Conservation (phyloP, 306 rosid genomes). For the Parietaria judaica region DNA sequence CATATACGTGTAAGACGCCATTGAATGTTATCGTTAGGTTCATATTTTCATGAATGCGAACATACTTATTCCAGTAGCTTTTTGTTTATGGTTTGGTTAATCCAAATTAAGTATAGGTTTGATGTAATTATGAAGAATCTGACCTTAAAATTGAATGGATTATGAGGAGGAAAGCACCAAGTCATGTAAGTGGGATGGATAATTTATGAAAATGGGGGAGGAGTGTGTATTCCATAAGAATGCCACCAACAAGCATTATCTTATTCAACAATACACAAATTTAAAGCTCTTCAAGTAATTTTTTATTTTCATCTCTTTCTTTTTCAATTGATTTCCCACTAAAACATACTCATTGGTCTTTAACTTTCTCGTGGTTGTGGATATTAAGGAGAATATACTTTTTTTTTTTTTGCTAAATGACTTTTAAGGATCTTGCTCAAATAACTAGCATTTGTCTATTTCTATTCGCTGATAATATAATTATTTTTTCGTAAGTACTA, state of each 20-base stretch:
- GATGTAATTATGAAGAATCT: neutral
- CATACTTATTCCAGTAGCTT: too few species aligned
- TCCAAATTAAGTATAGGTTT: neutral
- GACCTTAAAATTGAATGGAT: conserved; percentile 30
- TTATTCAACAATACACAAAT: neutral
- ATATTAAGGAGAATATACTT: neutral
- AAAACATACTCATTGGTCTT: neutral
- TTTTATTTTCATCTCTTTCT: neutral
- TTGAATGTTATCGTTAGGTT: too few species aligned
- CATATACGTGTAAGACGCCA: too few species aligned
- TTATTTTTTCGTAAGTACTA: too few species aligned
- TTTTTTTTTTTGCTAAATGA: neutral
- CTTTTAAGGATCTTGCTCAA: neutral
- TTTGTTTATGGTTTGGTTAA: too few species aligned
- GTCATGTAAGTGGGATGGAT: conserved; percentile 40
- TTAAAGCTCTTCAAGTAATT: conserved; percentile 1
- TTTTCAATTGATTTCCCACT: conserved; percentile 4
- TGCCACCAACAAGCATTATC: conserved; percentile 44
- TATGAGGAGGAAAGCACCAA: conserved; percentile 67
- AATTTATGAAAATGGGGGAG: conserved; percentile 37
- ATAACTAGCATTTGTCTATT: neutral
- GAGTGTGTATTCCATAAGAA: conserved; percentile 73
- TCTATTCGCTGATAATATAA: too few species aligned
- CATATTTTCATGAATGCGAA: too few species aligned
- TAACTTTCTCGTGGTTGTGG: neutral